Evolutionary conservation across 2,329 filamentous ascomycete genomes (phyloP).

Genomic region (Scleromitrula shiraiana): DNA sequence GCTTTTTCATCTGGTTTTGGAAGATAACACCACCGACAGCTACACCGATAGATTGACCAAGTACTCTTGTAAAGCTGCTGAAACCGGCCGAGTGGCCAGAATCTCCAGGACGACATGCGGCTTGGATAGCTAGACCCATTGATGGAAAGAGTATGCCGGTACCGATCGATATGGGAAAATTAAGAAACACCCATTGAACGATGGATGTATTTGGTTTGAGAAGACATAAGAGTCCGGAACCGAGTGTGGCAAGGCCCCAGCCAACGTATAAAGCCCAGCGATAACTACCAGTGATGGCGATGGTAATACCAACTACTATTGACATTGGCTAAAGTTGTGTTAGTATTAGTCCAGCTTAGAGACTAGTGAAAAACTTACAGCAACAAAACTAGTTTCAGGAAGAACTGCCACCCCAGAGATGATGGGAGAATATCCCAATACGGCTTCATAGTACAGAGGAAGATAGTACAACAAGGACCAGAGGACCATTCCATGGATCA

Average conservation of each 20-base stretch:
- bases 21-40: conserved; percentile 62
- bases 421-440: conserved; percentile 46
- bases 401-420: conserved; percentile 48
- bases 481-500: conserved; percentile 49
- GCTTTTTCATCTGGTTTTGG: conserved; percentile 45
- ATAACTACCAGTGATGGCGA: conserved; percentile 50
- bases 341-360: conserved; percentile 38
- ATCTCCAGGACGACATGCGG: conserved; percentile 46
- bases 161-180: conserved; percentile 51
- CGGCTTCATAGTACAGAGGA: conserved; percentile 42
- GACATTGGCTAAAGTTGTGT: conserved; percentile 44
- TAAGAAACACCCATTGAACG: conserved; percentile 51
- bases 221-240: conserved; percentile 46
- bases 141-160: conserved; percentile 57
- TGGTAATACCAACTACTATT: conserved; percentile 45
- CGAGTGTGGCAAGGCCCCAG: conserved; percentile 51
- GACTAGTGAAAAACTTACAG: conserved; percentile 30
- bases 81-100: conserved; percentile 55
- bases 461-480: conserved; percentile 50
- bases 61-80: conserved; percentile 57
- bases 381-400: conserved; percentile 55
- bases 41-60: conserved; percentile 59
- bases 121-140: conserved; percentile 57
- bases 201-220: conserved; percentile 43
- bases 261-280: conserved; percentile 47